These are phyloP conservation scores for Penicillium sp. DNA, from an alignment of 2,329 filamentous ascomycete genomes.

Conservation along the genomic window DNA sequence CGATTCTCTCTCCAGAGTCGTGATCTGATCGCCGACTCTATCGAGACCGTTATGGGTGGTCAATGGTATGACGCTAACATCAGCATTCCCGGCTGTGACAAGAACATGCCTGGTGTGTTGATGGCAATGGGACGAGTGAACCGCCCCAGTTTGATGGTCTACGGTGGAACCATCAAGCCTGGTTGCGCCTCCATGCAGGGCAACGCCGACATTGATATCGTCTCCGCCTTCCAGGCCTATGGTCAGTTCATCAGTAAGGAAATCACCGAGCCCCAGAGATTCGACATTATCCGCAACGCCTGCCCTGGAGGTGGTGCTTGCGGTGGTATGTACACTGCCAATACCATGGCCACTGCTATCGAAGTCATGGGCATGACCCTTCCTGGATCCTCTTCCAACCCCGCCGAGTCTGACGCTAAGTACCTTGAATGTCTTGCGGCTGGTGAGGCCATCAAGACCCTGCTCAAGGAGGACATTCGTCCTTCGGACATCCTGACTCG, in stretches of 20 bases:
- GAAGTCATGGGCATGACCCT: slow-evolving; percentile 68
- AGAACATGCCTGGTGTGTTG: slow-evolving; percentile 93
- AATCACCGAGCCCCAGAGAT: slow-evolving; percentile 81
- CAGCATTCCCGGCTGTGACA: slow-evolving; percentile 94
- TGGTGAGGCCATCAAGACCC: slow-evolving; percentile 63
- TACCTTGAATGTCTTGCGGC: slow-evolving; percentile 62
- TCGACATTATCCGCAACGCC: slow-evolving; percentile 87
- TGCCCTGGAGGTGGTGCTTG: slow-evolving; percentile 78
- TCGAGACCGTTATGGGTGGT: slow-evolving; percentile 97
- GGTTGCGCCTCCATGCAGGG: slow-evolving; percentile 71
- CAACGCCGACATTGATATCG: slow-evolving; percentile 74
- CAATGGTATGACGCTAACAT: slow-evolving; percentile 99
- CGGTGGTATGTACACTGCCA: slow-evolving; percentile 75
- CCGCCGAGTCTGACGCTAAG: slow-evolving; percentile 67
- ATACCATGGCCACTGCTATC: slow-evolving; percentile 67
- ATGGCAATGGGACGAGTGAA: slow-evolving; percentile 95
- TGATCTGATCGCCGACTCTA: slow-evolving; percentile 94
- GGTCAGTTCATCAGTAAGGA: slow-evolving; percentile 87
- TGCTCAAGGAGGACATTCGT: slow-evolving; percentile 66
- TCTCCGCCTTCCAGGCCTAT: slow-evolving; percentile 96
- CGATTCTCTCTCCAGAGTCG: slow-evolving; percentile 86
- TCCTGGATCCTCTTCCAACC: slow-evolving; percentile 72
- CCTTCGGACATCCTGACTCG: slow-evolving; percentile 71
- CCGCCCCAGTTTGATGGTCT: slow-evolving; percentile 91
- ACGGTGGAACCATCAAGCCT: slow-evolving; percentile 86